Base-by-base conservation (phyloP, 176 grass and related monocot genomes). In the Panicum miliaceum region DNA sequence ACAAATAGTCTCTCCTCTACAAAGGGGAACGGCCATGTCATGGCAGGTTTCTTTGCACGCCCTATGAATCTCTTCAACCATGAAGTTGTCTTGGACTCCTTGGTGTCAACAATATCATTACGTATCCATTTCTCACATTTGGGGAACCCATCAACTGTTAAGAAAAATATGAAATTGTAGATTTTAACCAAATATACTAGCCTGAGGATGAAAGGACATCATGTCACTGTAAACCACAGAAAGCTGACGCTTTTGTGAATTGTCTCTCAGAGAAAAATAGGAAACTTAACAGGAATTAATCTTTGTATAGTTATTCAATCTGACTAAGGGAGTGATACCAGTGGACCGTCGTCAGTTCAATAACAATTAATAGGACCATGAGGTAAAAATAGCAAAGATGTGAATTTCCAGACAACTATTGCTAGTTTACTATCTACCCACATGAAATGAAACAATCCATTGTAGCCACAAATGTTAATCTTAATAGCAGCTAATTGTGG, bases 121-220 rank as follows among this genome's bases (percentile, higher is more conserved):
- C 88, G 89, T 73, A 89, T 92, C 96, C 96, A 99, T 80, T 99
- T 99, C 84, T 99, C 96, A 91, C 96, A 99, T 96, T 96, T 99
- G 42, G 71, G 88, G 88, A 99, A 99, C 37, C 96, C 96, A 86
- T 99, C 96, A 4, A 99, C 96, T 99, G 88, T 50, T 50, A 23
- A 90, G 23, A 90, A 83, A 90, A 74, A 88, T 32, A 89, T 57
- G 18, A 73, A 84, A 81, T 47, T 84, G 79, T 73, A 82, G 43
- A 70, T 84, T 84, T 84, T 81, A 89, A 77, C n/a, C 75, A 88
- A 86, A 86, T 80, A 88, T 82, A 89, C 64, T 83, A 85, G 48
- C 58, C 74, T 89, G 46, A 81, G 84, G 37, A 81, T 74, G 19
- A 69, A 84, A 75, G 54, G 65, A 51, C 47, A 87, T 84, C 59